Percentiles rank a stretch among this genome's conserved stretches.
These are phyloP conservation scores for Entophlyctis luteolus DNA, from an alignment of 192 early-diverging fungal genomes.

Conservation along the genomic window DNA sequence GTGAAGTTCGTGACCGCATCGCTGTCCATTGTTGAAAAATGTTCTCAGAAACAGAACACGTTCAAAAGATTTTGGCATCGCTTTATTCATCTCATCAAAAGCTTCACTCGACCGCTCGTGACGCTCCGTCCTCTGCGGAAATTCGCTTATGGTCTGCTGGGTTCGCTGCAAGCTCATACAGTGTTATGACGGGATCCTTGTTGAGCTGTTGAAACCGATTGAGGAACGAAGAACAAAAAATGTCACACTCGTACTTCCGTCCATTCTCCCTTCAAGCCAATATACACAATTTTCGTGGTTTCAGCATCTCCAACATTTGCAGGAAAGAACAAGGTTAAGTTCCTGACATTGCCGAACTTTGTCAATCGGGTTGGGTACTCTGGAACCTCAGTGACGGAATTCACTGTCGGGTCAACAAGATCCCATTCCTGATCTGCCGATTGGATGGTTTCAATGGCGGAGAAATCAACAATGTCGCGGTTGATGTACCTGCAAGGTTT, in stretches of 20 bases:
- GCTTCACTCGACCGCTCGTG: neutral
- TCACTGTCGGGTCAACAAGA: conserved; percentile 52
- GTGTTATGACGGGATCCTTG: conserved; percentile 51
- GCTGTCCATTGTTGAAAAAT: neutral
- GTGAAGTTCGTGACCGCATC: too few species aligned
- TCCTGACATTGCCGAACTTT: conserved; percentile 74
- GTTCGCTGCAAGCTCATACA: conserved; percentile 52
- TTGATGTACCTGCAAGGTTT: conserved; percentile 69
- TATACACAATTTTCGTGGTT: conserved; percentile 68
- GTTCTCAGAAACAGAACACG: neutral
- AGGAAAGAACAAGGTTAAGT: conserved; percentile 78
- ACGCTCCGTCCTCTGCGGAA: neutral
- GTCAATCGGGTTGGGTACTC: conserved; percentile 56
- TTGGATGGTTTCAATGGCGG: conserved; percentile 61
- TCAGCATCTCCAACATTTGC: conserved; percentile 69
- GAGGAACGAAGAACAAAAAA: neutral
- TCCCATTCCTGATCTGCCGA: conserved; percentile 79
- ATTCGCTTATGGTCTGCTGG: conserved; percentile 48
- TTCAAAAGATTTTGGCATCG: neutral
- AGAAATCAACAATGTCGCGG: conserved; percentile 87
- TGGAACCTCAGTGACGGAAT: conserved; percentile 28
- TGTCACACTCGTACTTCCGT: conserved; percentile 49
- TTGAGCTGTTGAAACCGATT: too few species aligned
- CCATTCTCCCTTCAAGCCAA: conserved; percentile 93
- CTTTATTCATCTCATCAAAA: neutral